Conservation (phyloP, 441 rosid species). For the Monsonia emarginata region DNA sequence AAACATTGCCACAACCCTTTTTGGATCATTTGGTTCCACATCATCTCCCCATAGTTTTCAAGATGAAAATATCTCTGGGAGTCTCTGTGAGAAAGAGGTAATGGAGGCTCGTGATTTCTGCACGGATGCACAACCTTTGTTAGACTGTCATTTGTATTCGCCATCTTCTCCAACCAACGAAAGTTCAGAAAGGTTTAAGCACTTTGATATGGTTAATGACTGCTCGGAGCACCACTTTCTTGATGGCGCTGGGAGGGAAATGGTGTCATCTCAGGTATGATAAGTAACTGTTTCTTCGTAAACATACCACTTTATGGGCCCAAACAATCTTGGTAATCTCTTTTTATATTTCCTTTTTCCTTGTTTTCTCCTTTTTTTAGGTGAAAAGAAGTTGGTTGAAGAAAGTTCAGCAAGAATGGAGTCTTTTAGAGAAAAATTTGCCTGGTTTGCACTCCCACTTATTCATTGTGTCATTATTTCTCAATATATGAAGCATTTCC, state of each 20-base stretch:
- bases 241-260: constrained; percentile 29
- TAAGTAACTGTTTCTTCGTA: constrained; percentile 12
- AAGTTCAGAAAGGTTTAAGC: constrained; percentile 30
- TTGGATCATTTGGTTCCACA: constrained; percentile 40
- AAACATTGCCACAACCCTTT: constrained; percentile 43
- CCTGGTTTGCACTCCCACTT: constrained; percentile 49
- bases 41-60: constrained; percentile 29
- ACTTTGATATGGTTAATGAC: constrained; percentile 63
- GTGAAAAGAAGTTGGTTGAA: constrained; percentile 61
- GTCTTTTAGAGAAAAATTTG: constrained; percentile 53
- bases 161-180: constrained; percentile 17
- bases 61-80: constrained; percentile 27
- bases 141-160: constrained; percentile 21
- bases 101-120: constrained; percentile 25
- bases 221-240: constrained; percentile 77
- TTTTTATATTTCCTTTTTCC: neutral
- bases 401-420: constrained; percentile 90
- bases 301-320: constrained; percentile 3
- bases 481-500: neutral
- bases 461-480: neutral
- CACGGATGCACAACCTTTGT: constrained; percentile 29
- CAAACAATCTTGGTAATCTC: constrained; percentile 1
- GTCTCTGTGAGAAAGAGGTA: constrained; percentile 25
- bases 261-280: constrained; percentile 50
- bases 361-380: constrained; percentile 26